Evolutionary conservation across 176 grass and related monocot species (phyloP).

Genomic region (Cocos nucifera): DNA sequence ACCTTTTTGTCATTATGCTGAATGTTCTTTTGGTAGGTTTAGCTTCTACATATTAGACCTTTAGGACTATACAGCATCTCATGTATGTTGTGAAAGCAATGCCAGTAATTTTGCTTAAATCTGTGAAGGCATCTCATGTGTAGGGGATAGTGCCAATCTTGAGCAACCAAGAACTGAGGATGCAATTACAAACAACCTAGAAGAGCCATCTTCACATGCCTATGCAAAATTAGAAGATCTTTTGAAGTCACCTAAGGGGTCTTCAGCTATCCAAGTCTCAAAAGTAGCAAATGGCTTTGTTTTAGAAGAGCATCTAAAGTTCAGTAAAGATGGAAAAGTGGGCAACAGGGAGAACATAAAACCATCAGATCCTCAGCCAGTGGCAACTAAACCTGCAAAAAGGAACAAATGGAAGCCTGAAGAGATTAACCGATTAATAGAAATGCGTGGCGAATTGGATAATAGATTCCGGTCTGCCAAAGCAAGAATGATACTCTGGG

Average conservation of each 20-base stretch:
- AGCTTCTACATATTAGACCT: too few relatives aligned
- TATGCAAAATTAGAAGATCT: slow-evolving; percentile 53
- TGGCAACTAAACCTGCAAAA: slow-evolving; percentile 35
- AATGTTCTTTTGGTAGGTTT: too few relatives aligned
- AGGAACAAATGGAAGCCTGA: slow-evolving; percentile 94
- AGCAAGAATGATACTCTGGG: slow-evolving; percentile 94
- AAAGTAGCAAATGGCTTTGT: slow-evolving; percentile 36
- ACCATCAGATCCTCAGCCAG: neutral
- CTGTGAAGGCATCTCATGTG: neutral
- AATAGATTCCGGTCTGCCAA: slow-evolving; percentile 72
- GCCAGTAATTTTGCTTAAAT: too few relatives aligned
- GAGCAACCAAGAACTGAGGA: slow-evolving; percentile 20
- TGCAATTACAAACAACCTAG: slow-evolving; percentile 35
- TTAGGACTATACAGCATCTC: too few relatives aligned
- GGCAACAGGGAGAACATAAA: neutral
- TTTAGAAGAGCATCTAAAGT: slow-evolving; percentile 16
- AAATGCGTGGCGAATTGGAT: slow-evolving; percentile 61
- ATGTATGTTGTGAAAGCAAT: too few relatives aligned
- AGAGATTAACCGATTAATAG: slow-evolving; percentile 75
- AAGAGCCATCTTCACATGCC: slow-evolving; percentile 47
- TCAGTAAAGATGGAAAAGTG: slow-evolving; percentile 7
- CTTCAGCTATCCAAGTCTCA: slow-evolving; percentile 43
- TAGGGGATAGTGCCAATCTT: slow-evolving; percentile 31
- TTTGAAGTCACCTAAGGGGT: slow-evolving; percentile 51
- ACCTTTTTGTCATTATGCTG: too few relatives aligned